Percentiles rank a stretch among this genome's conserved stretches.
These are phyloP conservation scores for Anthoceros angustus DNA, from an alignment of 225 moss, liverwort and hornwort species.

Conservation along the genomic window DNA sequence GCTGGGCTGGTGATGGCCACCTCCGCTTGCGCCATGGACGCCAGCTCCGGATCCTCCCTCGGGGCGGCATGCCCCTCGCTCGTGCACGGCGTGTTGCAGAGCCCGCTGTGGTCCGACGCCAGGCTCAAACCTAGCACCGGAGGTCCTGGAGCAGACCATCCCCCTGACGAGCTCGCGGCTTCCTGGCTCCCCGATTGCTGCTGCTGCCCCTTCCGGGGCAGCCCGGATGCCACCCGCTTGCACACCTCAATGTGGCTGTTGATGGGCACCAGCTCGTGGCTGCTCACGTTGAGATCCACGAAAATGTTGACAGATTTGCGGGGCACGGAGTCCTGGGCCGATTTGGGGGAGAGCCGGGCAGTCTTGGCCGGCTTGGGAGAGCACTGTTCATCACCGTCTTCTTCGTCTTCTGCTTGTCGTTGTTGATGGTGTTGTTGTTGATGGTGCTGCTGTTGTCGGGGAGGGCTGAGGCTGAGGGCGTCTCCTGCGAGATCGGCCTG, in stretches of 20 bases:
- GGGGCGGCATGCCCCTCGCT: neutral
- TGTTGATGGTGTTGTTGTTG: no score
- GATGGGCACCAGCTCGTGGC: neutral
- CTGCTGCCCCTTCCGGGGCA: neutral
- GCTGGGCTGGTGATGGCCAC: neutral
- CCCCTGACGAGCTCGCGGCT: no score
- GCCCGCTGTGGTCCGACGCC: neutral
- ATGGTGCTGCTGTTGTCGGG: no score
- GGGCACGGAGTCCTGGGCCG: neutral
- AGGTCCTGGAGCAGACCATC: neutral
- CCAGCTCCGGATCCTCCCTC: neutral
- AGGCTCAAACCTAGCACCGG: neutral
- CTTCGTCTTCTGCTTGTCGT: neutral
- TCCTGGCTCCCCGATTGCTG: no score
- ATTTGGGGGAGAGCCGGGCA: neutral
- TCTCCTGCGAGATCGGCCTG: neutral
- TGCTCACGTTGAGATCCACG: conserved; percentile 3
- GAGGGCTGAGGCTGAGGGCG: neutral
- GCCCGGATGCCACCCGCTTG: neutral
- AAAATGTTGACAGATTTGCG: neutral
- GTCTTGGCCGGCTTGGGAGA: no score
- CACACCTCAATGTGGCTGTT: neutral
- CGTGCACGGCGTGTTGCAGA: neutral
- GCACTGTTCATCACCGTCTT: neutral
- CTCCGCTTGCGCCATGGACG: neutral